These are phyloP conservation scores for Clathrospora elynae DNA, from an alignment of 2,329 filamentous ascomycete genomes.

Conservation along the genomic window DNA sequence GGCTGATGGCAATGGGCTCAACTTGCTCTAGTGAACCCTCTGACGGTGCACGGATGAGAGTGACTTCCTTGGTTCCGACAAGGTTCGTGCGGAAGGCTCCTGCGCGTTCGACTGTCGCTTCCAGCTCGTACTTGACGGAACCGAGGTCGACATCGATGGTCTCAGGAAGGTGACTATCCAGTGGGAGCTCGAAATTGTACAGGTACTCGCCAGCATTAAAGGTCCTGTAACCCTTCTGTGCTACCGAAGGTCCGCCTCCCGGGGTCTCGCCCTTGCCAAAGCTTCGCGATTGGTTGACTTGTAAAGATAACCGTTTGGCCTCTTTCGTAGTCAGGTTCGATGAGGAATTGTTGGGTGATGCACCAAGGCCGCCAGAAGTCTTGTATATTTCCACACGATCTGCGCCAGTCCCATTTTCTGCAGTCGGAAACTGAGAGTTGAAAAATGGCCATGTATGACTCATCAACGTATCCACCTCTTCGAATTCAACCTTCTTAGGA, in stretches of 20 bases:
- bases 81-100: conserved; percentile 91
- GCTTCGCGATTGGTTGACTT: conserved; percentile 81
- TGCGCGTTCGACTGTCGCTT: conserved; percentile 81
- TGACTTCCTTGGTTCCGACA: conserved; percentile 79
- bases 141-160: conserved; percentile 87
- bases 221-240: conserved; percentile 81
- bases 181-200: conserved; percentile 80
- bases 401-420: conserved; percentile 65
- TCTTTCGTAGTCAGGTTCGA: conserved; percentile 57
- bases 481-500: conserved; percentile 79
- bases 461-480: conserved; percentile 82
- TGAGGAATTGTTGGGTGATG: conserved; percentile 53
- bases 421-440: conserved; percentile 70
- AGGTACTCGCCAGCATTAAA: conserved; percentile 78
- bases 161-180: conserved; percentile 79
- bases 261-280: conserved; percentile 79
- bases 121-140: conserved; percentile 84
- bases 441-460: conserved; percentile 93
- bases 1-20: conserved; percentile 90
- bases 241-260: conserved; percentile 59
- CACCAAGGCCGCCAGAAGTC: conserved; percentile 48
- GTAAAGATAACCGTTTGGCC: conserved; percentile 73
- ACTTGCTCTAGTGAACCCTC: conserved; percentile 88
- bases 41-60: conserved; percentile 81
- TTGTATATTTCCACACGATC: conserved; percentile 65